Conservation (phyloP, 2,329 filamentous ascomycete genomes). For the Tolypocladium paradoxum region DNA sequence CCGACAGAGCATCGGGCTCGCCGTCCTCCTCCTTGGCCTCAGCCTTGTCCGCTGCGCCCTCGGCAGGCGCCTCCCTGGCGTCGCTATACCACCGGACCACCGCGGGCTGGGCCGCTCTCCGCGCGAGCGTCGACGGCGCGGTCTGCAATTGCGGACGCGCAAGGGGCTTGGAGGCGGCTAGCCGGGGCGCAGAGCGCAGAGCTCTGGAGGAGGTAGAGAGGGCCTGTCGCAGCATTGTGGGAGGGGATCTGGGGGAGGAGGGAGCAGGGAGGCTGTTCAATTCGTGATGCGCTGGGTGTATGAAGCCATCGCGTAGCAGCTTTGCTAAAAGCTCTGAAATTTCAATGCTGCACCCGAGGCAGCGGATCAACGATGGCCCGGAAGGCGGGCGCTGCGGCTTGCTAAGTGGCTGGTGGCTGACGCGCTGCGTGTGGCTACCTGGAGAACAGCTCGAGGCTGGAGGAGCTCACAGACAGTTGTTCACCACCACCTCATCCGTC, state of each 20-base stretch:
- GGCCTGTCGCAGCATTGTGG: constrained; percentile 35
- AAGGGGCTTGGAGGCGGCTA: constrained; percentile 22
- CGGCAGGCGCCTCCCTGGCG: constrained; percentile 23
- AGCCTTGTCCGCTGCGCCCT: constrained; percentile 9
- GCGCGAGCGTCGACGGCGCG: constrained; percentile 21
- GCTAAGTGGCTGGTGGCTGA: constrained; percentile 2
- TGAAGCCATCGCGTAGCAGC: constrained; percentile 1
- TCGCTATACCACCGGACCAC: constrained; percentile 39
- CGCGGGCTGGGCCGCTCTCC: constrained; percentile 24
- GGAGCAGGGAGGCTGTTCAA: constrained; percentile 3
- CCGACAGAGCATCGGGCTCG: constrained; percentile 26
- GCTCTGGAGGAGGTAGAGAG: constrained; percentile 32
- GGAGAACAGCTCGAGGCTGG: constrained; percentile 5
- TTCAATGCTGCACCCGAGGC: constrained; percentile 10
- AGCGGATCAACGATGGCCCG: constrained; percentile 7
- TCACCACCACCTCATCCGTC: neutral
- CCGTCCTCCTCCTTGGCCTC: constrained; percentile 13
- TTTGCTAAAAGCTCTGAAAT: constrained; percentile 14
- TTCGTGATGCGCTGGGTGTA: neutral
- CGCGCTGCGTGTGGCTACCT: constrained; percentile 25
- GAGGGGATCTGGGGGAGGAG: neutral
- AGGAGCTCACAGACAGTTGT: constrained; percentile 2
- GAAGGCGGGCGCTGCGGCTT: too few relatives aligned
- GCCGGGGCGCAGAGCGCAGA: constrained; percentile 28
- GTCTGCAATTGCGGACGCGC: constrained; percentile 26